These are phyloP conservation scores for Chlorella sp. DNA, from an alignment of 139 green algal species.

Conservation along the genomic window DNA sequence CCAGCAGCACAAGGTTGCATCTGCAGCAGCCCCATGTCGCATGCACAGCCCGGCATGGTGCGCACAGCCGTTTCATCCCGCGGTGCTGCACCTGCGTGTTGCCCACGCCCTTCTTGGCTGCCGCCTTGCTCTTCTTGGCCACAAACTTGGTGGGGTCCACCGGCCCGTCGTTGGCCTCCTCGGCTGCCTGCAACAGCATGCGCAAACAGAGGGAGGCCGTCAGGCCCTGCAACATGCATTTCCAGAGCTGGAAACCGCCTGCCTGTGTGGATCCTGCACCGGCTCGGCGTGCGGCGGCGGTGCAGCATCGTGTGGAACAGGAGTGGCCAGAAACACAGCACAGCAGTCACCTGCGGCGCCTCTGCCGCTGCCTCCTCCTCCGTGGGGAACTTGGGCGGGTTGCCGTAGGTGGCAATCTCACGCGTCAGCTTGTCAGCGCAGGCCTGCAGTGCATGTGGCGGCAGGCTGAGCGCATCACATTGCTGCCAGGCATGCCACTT, in stretches of 20 bases:
- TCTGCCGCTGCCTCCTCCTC: slow-evolving; percentile 14
- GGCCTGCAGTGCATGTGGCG: slow-evolving; percentile 77
- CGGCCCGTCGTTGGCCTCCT: neutral
- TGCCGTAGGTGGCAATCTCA: slow-evolving; percentile 88
- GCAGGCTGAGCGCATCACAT: too few relatives aligned
- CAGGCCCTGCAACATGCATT: too few relatives aligned
- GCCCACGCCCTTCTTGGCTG: slow-evolving; percentile 81
- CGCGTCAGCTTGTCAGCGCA: slow-evolving; percentile 92
- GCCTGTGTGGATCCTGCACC: too few relatives aligned
- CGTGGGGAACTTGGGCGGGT: slow-evolving; percentile 65
- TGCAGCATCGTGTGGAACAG: neutral
- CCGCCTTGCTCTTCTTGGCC: slow-evolving; percentile 94
- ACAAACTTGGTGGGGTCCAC: slow-evolving; percentile 90
- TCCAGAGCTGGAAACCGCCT: too few relatives aligned
- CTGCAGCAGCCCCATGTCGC: too few relatives aligned
- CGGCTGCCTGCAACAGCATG: neutral
- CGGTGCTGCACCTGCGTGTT: slow-evolving; percentile 63
- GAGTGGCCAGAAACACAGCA: neutral
- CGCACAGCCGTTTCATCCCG: too few relatives aligned
- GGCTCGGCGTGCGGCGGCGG: neutral
- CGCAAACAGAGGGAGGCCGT: slow-evolving; percentile 1
- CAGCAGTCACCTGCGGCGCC: neutral
- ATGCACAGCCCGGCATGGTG: too few relatives aligned
- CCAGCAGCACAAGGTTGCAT: too few relatives aligned
- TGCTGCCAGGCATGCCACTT: too few relatives aligned